Percentiles rank a stretch among this genome's conserved stretches.
phyloP scores from a whole-genome alignment of 768 basidiomycete genomes.

The Rhizopogon vinicolor region DNA sequence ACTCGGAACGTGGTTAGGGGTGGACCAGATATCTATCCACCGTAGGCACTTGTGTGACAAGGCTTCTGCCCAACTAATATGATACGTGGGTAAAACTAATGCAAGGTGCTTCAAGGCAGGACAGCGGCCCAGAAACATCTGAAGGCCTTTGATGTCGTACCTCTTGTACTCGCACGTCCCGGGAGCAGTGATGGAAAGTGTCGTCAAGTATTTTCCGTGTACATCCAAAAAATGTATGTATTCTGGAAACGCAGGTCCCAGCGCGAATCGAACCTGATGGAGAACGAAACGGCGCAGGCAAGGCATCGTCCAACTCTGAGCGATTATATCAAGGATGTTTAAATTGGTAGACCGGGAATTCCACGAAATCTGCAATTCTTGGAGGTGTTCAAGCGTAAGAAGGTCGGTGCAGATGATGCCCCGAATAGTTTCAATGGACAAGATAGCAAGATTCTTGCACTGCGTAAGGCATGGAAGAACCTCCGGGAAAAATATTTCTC shows the following conservation, averaged over 20 bases:
- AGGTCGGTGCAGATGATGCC: too few relatives aligned
- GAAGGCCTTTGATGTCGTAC: neutral
- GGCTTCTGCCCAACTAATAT: too few relatives aligned
- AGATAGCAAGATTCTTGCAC: neutral
- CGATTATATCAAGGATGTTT: neutral
- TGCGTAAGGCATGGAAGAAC: neutral
- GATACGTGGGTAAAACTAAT: neutral
- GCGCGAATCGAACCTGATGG: neutral
- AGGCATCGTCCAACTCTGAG: neutral
- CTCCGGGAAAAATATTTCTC: neutral
- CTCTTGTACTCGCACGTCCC: too few relatives aligned
- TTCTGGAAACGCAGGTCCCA: too few relatives aligned
- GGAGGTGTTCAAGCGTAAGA: neutral
- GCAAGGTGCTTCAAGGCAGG: conserved; percentile 2
- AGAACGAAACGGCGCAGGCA: neutral
- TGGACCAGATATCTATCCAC: conserved; percentile 2
- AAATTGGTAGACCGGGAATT: neutral
- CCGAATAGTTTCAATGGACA: neutral
- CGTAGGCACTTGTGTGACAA: neutral
- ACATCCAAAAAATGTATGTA: neutral
- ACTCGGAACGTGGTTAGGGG: neutral
- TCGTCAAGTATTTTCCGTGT: neutral
- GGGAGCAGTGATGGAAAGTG: neutral
- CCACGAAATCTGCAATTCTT: neutral
- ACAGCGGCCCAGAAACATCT: neutral